A percentile compares a stretch with the other conserved stretches of the same genome.
Evolutionary conservation across 2,329 filamentous ascomycete genomes (phyloP).

Genomic region (Neonectria ditissima): DNA sequence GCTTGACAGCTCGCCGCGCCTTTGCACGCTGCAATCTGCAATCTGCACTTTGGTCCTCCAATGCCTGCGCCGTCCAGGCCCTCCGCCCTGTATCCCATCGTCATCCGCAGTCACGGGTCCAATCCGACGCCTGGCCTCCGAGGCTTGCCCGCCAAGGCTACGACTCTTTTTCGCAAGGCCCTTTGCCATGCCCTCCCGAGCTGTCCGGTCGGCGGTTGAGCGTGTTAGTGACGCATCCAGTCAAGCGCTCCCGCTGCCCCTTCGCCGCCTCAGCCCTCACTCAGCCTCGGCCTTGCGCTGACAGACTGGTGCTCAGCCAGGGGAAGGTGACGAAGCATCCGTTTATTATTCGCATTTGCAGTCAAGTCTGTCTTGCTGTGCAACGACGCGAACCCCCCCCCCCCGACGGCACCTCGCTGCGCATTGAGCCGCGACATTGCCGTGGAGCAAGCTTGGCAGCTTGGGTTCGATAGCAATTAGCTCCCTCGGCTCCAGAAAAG

Average conservation of each 20-base stretch:
- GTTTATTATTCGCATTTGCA: no score
- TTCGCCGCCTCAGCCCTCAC: not conserved
- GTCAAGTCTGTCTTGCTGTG: not conserved
- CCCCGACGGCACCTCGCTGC: not conserved
- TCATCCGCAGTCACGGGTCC: constrained; percentile 22
- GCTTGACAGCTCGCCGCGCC: constrained; percentile 10
- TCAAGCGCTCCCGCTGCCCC: not conserved
- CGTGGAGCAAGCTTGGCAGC: not conserved
- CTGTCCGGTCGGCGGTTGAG: constrained; percentile 34
- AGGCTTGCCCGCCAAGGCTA: constrained; percentile 14
- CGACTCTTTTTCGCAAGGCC: constrained; percentile 16
- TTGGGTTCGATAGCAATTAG: constrained; percentile 1
- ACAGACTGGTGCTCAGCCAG: not conserved
- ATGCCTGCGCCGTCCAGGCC: constrained; percentile 16
- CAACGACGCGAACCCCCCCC: no score
- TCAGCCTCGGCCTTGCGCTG: constrained; percentile 1
- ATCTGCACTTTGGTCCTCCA: no score
- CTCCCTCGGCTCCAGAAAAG: not conserved
- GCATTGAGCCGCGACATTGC: not conserved
- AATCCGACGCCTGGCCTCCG: constrained; percentile 18
- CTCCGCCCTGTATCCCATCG: constrained; percentile 5
- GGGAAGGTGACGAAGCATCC: not conserved
- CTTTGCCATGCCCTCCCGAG: constrained; percentile 38
- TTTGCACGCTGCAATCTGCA: constrained; percentile 13
- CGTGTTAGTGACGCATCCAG: constrained; percentile 1